A percentile compares a stretch with the other conserved stretches of the same genome.
These are phyloP conservation scores for Aurantiochytrium sp. DNA, from an alignment of 108 stramenopile genomes.

Conservation along the genomic window DNA sequence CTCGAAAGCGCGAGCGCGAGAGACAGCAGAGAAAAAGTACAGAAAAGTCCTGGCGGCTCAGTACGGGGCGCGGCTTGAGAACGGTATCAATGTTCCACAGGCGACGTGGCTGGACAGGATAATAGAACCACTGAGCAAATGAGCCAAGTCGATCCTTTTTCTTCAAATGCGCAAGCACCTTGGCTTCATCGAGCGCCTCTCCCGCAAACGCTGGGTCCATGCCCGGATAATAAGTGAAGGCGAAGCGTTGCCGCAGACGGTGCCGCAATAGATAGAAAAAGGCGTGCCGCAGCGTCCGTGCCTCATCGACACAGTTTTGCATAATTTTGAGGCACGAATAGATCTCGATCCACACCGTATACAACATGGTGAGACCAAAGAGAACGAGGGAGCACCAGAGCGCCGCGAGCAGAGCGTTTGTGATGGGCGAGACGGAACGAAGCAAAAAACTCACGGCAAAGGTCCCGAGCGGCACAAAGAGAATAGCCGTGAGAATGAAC, in stretches of 20 bases:
- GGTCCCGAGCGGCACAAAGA: neutral
- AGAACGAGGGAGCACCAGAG: neutral
- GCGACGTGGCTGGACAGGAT: neutral
- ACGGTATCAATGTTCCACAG: neutral
- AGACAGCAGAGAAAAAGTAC: neutral
- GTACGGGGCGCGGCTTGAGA: neutral
- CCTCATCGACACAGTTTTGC: neutral
- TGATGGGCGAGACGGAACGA: neutral
- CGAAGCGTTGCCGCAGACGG: neutral
- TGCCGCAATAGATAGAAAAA: neutral
- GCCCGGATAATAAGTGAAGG: neutral
- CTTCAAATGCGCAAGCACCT: neutral
- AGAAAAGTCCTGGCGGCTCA: neutral
- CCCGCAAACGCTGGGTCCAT: neutral
- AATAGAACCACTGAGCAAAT: neutral
- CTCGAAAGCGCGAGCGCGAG: neutral
- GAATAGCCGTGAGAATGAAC: neutral
- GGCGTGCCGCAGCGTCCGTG: neutral
- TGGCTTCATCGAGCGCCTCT: neutral
- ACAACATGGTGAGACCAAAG: neutral
- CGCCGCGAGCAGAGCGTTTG: neutral
- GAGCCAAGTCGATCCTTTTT: neutral
- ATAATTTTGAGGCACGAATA: neutral
- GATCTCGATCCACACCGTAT: neutral
- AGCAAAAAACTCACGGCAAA: constrained; percentile 1